Percentiles rank a stretch among this genome's conserved stretches.
Conservation (phyloP, 257 asterid genomes). For the Mentha longifolia region DNA sequence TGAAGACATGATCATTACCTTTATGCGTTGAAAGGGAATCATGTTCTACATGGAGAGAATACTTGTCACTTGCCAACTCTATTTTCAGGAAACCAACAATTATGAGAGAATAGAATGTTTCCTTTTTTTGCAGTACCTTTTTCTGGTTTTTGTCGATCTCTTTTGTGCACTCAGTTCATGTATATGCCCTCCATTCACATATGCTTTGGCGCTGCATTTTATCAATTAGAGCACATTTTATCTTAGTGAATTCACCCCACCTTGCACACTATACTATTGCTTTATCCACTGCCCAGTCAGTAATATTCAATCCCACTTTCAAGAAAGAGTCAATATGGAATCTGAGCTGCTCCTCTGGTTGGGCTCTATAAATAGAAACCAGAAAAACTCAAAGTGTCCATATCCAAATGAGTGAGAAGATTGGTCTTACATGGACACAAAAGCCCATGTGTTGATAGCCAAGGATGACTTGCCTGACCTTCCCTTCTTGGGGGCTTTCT, state of each 20-base stretch:
- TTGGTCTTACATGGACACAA: conserved; percentile 46
- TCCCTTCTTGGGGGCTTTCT: conserved; percentile 20
- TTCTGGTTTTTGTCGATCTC: not conserved
- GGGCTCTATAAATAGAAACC: conserved; percentile 32
- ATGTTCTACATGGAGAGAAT: conserved; percentile 9
- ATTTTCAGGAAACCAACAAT: not conserved
- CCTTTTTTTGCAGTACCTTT: not conserved
- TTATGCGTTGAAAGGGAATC: conserved; percentile 27
- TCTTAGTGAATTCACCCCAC: not conserved
- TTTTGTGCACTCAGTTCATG: not conserved
- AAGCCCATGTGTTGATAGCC: conserved; percentile 43
- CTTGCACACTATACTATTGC: not conserved
- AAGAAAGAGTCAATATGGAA: conserved; percentile 32
- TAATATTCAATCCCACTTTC: conserved; percentile 8
- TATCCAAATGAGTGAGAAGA: conserved; percentile 18
- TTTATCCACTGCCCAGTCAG: no score
- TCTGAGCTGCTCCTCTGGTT: conserved; percentile 25
- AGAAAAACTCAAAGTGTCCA: not conserved
- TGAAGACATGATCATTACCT: conserved; percentile 4
- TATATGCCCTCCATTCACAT: no score
- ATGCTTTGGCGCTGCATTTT: not conserved
- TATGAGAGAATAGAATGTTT: not conserved
- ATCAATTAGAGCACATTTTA: conserved; percentile 9
- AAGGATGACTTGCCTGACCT: conserved; percentile 60
- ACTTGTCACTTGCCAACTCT: not conserved